Conservation (phyloP, 208 protist genomes). For the Sergeia podlipaevii region DNA sequence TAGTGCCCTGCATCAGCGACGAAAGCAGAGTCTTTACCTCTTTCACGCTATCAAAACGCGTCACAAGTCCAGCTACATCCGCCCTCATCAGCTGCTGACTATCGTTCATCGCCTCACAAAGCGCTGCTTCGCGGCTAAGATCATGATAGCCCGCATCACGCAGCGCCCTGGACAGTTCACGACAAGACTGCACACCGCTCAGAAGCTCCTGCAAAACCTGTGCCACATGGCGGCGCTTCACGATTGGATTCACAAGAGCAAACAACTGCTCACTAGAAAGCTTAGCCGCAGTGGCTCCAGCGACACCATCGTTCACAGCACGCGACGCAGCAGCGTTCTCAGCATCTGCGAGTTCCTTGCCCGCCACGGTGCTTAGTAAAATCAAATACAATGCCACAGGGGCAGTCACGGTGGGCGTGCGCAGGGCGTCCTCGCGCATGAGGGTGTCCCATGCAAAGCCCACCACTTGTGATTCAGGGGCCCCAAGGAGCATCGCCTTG, state of each 20-base stretch:
- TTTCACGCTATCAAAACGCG: slow-evolving; percentile 48
- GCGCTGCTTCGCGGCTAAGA: slow-evolving; percentile 49
- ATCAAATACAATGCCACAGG: slow-evolving; percentile 68
- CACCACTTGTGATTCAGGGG: slow-evolving; percentile 22
- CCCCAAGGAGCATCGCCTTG: slow-evolving; percentile 31
- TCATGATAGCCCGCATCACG: slow-evolving; percentile 26
- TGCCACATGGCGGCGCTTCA: slow-evolving; percentile 43
- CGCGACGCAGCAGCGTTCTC: slow-evolving; percentile 15
- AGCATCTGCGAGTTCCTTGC: no score
- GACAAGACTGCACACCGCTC: slow-evolving; percentile 9
- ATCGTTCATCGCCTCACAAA: slow-evolving; percentile 71
- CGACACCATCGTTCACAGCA: slow-evolving; percentile 37
- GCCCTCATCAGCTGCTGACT: slow-evolving; percentile 30
- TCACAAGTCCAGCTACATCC: slow-evolving; percentile 35
- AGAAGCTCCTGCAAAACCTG: slow-evolving; percentile 24
- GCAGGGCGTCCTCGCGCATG: slow-evolving; percentile 52
- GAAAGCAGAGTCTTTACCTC: slow-evolving; percentile 75
- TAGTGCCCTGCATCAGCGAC: slow-evolving; percentile 39
- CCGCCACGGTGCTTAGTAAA: slow-evolving; percentile 37
- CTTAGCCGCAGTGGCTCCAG: neutral
- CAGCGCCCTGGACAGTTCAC: slow-evolving; percentile 32
- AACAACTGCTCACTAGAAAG: neutral
- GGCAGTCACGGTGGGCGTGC: slow-evolving; percentile 59
- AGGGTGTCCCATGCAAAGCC: slow-evolving; percentile 65
- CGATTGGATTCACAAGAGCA: slow-evolving; percentile 17